These are phyloP conservation scores for Brassica cretica DNA, from an alignment of 345 rosid species.

Conservation along the genomic window DNA sequence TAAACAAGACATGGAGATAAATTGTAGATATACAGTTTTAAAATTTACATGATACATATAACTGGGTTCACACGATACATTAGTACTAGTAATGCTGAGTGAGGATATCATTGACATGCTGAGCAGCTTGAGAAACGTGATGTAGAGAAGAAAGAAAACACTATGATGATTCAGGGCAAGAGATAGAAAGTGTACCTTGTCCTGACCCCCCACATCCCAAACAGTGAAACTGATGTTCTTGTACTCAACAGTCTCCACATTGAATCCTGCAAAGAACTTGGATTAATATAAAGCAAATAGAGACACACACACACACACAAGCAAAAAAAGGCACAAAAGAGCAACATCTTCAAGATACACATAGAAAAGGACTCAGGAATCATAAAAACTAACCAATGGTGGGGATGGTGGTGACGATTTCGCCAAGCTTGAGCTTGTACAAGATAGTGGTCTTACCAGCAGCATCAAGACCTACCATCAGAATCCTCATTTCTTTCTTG, in stretches of 20 bases:
- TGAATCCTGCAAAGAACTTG: slow-evolving; percentile 54
- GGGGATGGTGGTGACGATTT: slow-evolving; percentile 81
- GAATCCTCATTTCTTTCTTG: slow-evolving; percentile 22
- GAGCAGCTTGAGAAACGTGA: slow-evolving; percentile 7
- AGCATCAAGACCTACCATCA: slow-evolving; percentile 61
- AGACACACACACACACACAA: background rate
- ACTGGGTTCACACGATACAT: background rate
- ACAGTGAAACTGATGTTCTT: slow-evolving; percentile 77
- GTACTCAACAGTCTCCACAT: slow-evolving; percentile 91
- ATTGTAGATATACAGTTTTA: background rate
- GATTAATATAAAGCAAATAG: background rate
- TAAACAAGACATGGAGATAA: background rate
- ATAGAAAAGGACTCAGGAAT: background rate
- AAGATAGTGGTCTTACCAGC: slow-evolving; percentile 87
- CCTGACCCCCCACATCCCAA: slow-evolving; percentile 96
- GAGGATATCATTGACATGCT: background rate
- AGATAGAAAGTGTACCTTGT: slow-evolving; percentile 55
- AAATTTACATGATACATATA: background rate
- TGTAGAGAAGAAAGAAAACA: background rate
- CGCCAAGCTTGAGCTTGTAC: slow-evolving; percentile 85
- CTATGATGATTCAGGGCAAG: background rate
- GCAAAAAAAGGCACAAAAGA: background rate
- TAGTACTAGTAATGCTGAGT: background rate
- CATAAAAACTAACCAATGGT: slow-evolving; percentile 60
- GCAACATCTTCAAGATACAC: background rate